Percentiles rank a stretch among this genome's conserved stretches.
Conservation (phyloP, 2,329 filamentous ascomycete species). For the Annulohypoxylon truncatum region DNA sequence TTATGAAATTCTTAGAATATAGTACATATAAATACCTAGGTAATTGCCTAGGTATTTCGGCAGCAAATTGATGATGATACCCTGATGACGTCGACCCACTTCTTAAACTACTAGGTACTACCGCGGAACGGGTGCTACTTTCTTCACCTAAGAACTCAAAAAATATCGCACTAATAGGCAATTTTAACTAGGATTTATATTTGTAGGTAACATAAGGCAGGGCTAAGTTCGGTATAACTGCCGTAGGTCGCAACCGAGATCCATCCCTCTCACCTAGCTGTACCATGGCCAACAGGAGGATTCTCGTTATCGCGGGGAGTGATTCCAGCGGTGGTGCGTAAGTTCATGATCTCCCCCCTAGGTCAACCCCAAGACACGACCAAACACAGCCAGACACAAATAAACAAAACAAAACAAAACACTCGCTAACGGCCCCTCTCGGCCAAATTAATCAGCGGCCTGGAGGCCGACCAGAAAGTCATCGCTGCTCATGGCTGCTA, state of each 20-base stretch:
- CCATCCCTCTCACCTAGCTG: background rate
- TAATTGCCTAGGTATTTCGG: too few relatives aligned
- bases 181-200: background rate
- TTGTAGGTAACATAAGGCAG: background rate
- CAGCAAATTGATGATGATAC: slow-evolving; percentile 3
- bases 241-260: background rate
- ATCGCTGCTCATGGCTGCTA: slow-evolving; percentile 93
- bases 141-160: slow-evolving; percentile 14
- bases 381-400: slow-evolving; percentile 4
- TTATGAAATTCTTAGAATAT: background rate
- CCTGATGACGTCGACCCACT: slow-evolving; percentile 24
- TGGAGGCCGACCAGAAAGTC: slow-evolving; percentile 96
- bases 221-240: background rate
- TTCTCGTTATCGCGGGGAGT: slow-evolving; percentile 87
- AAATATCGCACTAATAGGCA: slow-evolving; percentile 31
- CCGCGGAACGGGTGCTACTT: slow-evolving; percentile 2
- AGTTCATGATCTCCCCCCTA: slow-evolving; percentile 50
- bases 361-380: slow-evolving; percentile 5
- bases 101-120: slow-evolving; percentile 2
- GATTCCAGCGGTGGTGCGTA: slow-evolving; percentile 91
- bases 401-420: slow-evolving; percentile 2
- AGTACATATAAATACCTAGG: background rate
- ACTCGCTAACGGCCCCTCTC: slow-evolving; percentile 19
- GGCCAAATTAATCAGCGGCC: slow-evolving; percentile 68
- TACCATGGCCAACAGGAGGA: slow-evolving; percentile 59